Base-by-base conservation (phyloP, 208 protist species). In the Trypanosoma melophagium region DNA sequence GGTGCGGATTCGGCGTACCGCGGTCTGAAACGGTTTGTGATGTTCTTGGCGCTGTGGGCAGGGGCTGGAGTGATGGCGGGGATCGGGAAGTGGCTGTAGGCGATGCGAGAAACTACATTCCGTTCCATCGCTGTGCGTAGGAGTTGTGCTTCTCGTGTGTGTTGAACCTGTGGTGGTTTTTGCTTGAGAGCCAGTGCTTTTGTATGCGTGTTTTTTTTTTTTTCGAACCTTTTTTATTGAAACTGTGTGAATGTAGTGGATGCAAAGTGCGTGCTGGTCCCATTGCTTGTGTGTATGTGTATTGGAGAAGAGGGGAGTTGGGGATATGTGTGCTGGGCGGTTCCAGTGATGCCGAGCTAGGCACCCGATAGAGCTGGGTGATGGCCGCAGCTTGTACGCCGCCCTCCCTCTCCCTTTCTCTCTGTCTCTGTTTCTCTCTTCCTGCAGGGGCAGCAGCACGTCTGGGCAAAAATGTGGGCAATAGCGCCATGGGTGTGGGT, bases 21-120 rank as follows among this genome's bases (percentile, higher is more conserved):
- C 17, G 17, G 45, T 9, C 31, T 10, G 19, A 74, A 69, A 45
- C 51, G 47, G n/a, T 38, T 74, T 22, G 56, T 59, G 12, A 88
- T 88, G 82, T 45, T 85, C 24, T 7, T 66, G 2, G 61, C 60
- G 1, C 42, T 88, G 0, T 83, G 74, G 80, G 28, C 38, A 31
- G 82, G 79, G 19, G 58, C 71, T 25, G 64, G 50, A n/a, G 61
- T 81, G 17, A 88, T 66, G 60, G 22, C 60, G 19, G 38, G 19
- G 49, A 16, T 66, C 7, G 35, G 21, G 8, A 66, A 66, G 47
- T 55, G 42, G 60, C 60, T 56, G 8, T 67, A 59, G 22, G 38
- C 35, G 28, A 7, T 35, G 28, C 1, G 5, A 35, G 5, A 5
- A 35, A 35, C 28, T 35, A 5, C 28, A 35, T 35, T 35, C 28